Base-by-base conservation (phyloP, 164 flowering plant species). In the Berberis thunbergii region DNA sequence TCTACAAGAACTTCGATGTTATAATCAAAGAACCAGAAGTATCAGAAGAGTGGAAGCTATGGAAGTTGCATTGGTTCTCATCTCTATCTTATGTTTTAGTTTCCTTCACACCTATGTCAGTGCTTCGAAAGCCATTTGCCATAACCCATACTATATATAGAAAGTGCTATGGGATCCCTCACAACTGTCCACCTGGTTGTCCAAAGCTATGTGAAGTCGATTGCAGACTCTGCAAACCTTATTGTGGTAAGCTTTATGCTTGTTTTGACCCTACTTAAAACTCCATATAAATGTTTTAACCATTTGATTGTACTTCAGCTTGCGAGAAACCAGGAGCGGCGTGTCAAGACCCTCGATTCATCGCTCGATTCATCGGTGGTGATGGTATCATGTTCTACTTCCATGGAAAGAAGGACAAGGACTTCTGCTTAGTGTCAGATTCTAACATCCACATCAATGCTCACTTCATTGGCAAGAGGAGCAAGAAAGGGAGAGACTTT, bases 141-240 rank as follows among this genome's bases (percentile, higher is more conserved):
- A 65, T 13, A 26, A 54, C 26, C 74, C 74, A n/a, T 67, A 60
- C 13, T 64, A 45, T 26, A 26, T 26, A 26, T 9, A 53, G 63
- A 42, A 49, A 7, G 39, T 68, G 69, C 54, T 68, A 60, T 41
- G 75, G 68, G 5, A 57, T 50, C 56, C 61, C 55, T n/a, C 69
- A 68, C 48, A 53, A 54, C 48, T 68, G 72, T 57, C 75, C 75
- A 7, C 39, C 69, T 40, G 66, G 57, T 64, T 68, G 75, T 64
- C 71, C 75, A 2, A 60, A 54, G 13, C 57, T 68, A n/a, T 67
- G 75, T 72, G 71, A 67, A 55, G 65, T 72, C 1, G 72, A 68
- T 57, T 72, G 72, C 69, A 64, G 58, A 45, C 42, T 61, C 53
- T 72, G 72, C 61, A 67, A 68, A 49, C 71, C 75, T 50, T 68